Percentiles rank a stretch among this genome's conserved stretches.
Evolutionary conservation across 345 rosid genomes (phyloP).

Genomic region (Pistacia atlantica): DNA sequence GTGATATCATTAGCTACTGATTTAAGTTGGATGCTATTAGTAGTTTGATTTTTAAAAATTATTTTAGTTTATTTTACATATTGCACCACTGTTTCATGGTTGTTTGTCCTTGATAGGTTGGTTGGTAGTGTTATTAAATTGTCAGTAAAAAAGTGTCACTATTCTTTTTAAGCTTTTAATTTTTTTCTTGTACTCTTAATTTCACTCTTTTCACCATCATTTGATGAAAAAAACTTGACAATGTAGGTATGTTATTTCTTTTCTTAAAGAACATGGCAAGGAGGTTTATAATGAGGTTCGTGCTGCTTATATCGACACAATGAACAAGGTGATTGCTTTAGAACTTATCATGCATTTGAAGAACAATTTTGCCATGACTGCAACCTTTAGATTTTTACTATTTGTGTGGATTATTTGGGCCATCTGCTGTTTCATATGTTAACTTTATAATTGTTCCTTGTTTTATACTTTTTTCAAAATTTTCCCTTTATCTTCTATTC

Average conservation of each 20-base stretch:
- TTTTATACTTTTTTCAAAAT: not conserved
- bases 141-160: not conserved
- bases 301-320: slow-evolving; percentile 89
- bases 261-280: slow-evolving; percentile 93
- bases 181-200: not conserved
- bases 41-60: not conserved
- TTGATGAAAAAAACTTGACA: slow-evolving; percentile 12
- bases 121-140: not conserved
- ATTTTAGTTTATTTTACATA: not conserved
- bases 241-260: slow-evolving; percentile 77
- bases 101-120: not conserved
- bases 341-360: slow-evolving; percentile 6
- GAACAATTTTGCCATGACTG: not conserved
- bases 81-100: not conserved
- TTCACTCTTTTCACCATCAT: slow-evolving; percentile 14
- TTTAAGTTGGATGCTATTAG: not conserved
- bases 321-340: slow-evolving; percentile 81
- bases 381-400: not conserved
- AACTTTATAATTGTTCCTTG: not conserved
- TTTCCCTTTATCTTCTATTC: not conserved
- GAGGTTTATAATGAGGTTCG: slow-evolving; percentile 90
- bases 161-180: not conserved
- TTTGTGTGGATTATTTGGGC: not conserved
- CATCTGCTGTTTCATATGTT: not conserved
- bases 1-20: not conserved